A percentile compares a stretch with the other conserved stretches of the same genome.
Evolutionary conservation across 2,329 filamentous ascomycete genomes (phyloP).

Genomic region (Chrysoporthe puriensis): DNA sequence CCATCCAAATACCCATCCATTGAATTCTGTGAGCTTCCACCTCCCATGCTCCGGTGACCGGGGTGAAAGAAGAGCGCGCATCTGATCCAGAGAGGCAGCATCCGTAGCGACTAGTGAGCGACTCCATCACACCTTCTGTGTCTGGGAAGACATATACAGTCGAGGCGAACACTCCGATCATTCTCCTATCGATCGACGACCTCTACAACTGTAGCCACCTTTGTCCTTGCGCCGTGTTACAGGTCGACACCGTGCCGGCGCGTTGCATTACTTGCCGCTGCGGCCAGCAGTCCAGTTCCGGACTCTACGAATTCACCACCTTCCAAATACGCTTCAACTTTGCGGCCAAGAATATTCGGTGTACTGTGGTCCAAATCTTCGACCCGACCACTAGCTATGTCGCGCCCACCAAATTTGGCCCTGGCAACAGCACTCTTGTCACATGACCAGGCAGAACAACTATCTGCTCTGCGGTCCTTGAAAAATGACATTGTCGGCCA

Average conservation of each 20-base stretch:
- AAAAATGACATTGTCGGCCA: conserved; percentile 94
- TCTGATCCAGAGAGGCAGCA: background rate
- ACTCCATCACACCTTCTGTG: background rate
- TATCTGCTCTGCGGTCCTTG: conserved; percentile 68
- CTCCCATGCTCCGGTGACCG: too few species aligned
- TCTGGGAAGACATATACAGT: background rate
- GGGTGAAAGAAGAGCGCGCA: background rate
- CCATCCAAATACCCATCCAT: background rate
- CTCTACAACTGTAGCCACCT: background rate
- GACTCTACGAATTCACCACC: background rate
- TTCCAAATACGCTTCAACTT: background rate
- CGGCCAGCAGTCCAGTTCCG: background rate
- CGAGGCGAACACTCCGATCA: background rate
- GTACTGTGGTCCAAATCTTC: background rate
- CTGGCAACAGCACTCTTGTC: conserved; percentile 60
- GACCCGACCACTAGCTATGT: conserved; percentile 48
- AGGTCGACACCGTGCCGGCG: background rate
- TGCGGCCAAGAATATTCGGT: background rate
- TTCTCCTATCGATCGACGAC: background rate
- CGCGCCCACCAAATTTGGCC: conserved; percentile 54
- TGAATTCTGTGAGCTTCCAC: background rate
- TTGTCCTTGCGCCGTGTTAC: background rate
- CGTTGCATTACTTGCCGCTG: background rate
- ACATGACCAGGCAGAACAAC: conserved; percentile 55
- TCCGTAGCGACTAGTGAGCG: background rate